Base-by-base conservation (phyloP, 1,284 basidiomycete species). In the Naganishia cerealis region DNA sequence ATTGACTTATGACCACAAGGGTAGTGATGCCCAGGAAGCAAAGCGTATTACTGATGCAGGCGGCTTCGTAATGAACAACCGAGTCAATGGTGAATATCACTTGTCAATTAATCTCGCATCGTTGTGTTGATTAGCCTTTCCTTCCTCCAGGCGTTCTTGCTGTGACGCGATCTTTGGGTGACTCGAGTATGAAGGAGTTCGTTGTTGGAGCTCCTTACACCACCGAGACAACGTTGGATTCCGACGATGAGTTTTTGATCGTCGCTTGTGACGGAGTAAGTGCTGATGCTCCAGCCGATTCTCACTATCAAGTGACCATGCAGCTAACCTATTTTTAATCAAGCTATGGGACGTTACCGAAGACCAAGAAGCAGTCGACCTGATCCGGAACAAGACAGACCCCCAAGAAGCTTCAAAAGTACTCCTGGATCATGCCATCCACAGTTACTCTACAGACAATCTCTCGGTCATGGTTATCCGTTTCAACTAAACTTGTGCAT, bases 171-270 rank as follows among this genome's bases (percentile, higher is more conserved):
- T 95, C 93, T 73, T 83, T 99, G 53, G 96, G 96, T 56, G 96
- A 99, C 78, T 90, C 92, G 0, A 91, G 93, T 8, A 99, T 99
- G 95, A 99, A 99, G 81, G 95, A 99, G 76, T 99, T 96, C 77
- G 95, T 99, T 9, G 95, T 99, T 53, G 96, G 96, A 0, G 87
- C 92, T 43, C 96, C 96, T 12, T 99, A 97, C 80, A 99, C 96
- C 16, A 99, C 96, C 18, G 94, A 98, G 80, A 98, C 95, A 7
- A 88, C 89, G 71, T 82, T 99, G 21, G 89, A 87, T 66, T 88
- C 91, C 13, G 89, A 92, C 12, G 96, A 99, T 78, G 92, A 96
- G 77, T 94, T 95, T 81, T 79, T 99, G 67, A 93, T 99, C 72
- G 84, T 99, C 66, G 96, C 96, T 36, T 99, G 96, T 77, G 96